Base-by-base conservation (phyloP, 192 early-diverging fungal species). In the Lunasporangiospora selenospora region DNA sequence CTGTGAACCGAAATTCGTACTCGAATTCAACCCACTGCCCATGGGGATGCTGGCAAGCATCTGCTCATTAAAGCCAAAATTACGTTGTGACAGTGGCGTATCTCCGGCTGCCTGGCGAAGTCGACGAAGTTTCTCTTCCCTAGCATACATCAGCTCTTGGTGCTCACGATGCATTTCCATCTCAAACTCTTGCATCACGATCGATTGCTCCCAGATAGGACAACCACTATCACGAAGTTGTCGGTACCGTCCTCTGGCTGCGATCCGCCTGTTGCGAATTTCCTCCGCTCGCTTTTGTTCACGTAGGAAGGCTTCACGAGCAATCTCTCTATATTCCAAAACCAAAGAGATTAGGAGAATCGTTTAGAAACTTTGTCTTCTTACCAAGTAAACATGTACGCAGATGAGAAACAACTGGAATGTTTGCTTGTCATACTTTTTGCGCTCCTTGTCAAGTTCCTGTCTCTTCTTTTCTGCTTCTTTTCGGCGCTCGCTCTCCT, bases 131-230 rank as follows among this genome's bases (percentile, higher is more conserved):
- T 58, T 48, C 2, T 58, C 56, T 30, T 56, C 36, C 30, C 58
- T 54, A 4, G n/a, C 24, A 9, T 56, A 21, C 38, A 44, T 24
- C 24, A 53, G 30, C 3, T 67, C 49, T 3, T 48, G 15, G 12
- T 34, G 47, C 12, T 53, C 23, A 34, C 29, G 33, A 15, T 23
- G 39, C n/a, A 51, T 40, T 2, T 40, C 24, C 34, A 43, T 40
- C 48, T 67, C 65, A 38, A 67, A 67, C n/a, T 58, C 33, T 19
- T 53, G 65, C 65, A 67, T 67, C 49, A 52, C 31, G 4, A 58
- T 42, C 13, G 50, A 39, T 4, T 67, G 53, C 2, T 67, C 65
- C 33, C 45, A 56, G 18, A 48, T 26, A 12, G 54, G 65, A 39
- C 41, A 34, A 11, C 27, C 49, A 7, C 19, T 45, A 9, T 67